A percentile compares a stretch with the other conserved stretches of the same genome.
phyloP scores from a whole-genome alignment of 208 protist genomes.

The Leishmania lainsoni region DNA sequence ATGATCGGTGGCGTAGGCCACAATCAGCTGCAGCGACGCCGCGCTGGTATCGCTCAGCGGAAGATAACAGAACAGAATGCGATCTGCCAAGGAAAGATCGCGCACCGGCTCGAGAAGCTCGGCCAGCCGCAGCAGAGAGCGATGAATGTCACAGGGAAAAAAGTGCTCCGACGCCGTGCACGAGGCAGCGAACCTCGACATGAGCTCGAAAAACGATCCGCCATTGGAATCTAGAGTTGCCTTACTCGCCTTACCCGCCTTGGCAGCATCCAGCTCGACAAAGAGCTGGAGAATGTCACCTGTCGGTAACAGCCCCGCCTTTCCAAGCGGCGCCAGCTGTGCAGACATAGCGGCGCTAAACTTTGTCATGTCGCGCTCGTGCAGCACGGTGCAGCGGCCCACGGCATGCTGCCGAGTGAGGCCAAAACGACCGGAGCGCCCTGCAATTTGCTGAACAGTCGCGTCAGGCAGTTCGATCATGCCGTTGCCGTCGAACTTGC shows the following conservation, averaged over 20 bases:
- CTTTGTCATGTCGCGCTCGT: conserved; percentile 41
- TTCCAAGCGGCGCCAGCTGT: conserved; percentile 28
- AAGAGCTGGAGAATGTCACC: conserved; percentile 76
- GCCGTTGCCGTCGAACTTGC: conserved; percentile 83
- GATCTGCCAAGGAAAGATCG: conserved; percentile 54
- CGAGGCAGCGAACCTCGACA: conserved; percentile 44
- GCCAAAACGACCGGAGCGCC: conserved; percentile 89
- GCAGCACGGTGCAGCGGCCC: conserved; percentile 72
- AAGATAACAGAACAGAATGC: conserved; percentile 81
- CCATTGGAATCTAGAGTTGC: neutral
- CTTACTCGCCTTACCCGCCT: conserved; percentile 3
- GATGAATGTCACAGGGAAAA: conserved; percentile 76
- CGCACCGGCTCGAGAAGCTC: conserved; percentile 53
- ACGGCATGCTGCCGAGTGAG: conserved; percentile 38
- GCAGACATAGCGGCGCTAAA: conserved; percentile 20
- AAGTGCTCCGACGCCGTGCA: conserved; percentile 47
- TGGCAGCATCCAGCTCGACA: conserved; percentile 39
- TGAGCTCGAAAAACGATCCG: conserved; percentile 35
- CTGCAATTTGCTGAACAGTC: conserved; percentile 78
- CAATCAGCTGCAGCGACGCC: conserved; percentile 49
- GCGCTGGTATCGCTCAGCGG: conserved; percentile 61
- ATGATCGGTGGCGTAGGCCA: conserved; percentile 59
- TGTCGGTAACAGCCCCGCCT: conserved; percentile 74
- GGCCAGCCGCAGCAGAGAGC: conserved; percentile 66
- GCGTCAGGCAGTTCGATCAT: conserved; percentile 41